Evolutionary conservation across 257 asterid species (phyloP).

Genomic region (Nicotiana noctiflora): DNA sequence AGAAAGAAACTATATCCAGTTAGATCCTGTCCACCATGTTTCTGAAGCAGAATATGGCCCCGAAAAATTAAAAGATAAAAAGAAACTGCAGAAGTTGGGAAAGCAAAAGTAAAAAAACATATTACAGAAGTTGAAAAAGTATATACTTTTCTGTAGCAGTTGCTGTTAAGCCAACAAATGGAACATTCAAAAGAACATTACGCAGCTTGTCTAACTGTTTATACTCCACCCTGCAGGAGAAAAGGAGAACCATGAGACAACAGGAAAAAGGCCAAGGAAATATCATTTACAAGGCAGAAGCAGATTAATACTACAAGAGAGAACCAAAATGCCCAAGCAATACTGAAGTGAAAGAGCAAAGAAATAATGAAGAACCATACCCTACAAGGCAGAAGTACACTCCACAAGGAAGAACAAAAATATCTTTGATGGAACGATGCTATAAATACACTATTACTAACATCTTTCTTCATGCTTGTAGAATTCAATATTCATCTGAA

Average conservation of each 20-base stretch:
- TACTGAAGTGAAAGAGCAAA: not conserved
- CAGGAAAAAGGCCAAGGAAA: conserved; percentile 7
- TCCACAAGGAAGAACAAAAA: not conserved
- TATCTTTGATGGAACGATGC: not conserved
- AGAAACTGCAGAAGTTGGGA: not conserved
- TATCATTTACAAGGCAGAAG: not conserved
- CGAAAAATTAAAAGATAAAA: not conserved
- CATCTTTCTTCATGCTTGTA: not conserved
- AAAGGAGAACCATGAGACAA: conserved; percentile 5
- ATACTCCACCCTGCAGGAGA: conserved; percentile 65
- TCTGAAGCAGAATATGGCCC: not conserved
- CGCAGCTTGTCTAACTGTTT: conserved; percentile 78
- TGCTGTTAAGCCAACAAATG: conserved; percentile 87
- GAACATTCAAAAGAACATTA: conserved; percentile 54
- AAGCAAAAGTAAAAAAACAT: not conserved
- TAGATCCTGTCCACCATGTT: not conserved
- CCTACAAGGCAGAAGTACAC: not conserved
- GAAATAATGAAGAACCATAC: not conserved
- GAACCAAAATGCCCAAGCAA: not conserved
- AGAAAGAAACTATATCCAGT: not conserved
- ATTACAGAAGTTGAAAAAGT: not conserved
- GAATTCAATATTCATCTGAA: not conserved
- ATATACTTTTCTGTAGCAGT: conserved; percentile 94
- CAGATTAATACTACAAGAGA: not conserved
- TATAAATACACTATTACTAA: not conserved